Conservation (phyloP, 1,284 basidiomycete genomes). For the Sporisorium reilianum region DNA sequence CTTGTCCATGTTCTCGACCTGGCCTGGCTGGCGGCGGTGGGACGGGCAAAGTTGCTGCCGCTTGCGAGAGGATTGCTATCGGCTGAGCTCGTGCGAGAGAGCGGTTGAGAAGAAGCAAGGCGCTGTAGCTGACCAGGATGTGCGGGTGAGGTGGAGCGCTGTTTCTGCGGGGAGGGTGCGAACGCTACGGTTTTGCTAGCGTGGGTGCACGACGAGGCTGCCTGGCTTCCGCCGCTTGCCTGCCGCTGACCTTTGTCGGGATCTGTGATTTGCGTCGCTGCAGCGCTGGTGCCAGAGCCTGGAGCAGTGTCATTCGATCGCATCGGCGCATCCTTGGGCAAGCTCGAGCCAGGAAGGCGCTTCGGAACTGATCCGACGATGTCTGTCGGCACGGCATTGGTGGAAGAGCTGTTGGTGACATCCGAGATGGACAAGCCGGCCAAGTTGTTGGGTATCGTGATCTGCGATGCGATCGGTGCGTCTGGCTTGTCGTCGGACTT, state of each 20-base stretch:
- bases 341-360: conserved; percentile 36
- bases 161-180: conserved; percentile 63
- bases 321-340: conserved; percentile 9
- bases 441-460: conserved; percentile 11
- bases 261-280: not conserved
- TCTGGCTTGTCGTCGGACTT: not conserved
- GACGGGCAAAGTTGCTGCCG: conserved; percentile 45
- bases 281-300: not conserved
- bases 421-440: conserved; percentile 9
- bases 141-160: conserved; percentile 28
- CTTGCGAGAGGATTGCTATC: conserved; percentile 8
- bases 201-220: conserved; percentile 10
- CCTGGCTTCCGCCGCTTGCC: conserved; percentile 19
- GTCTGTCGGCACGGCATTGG: conserved; percentile 2
- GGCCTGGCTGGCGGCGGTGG: conserved; percentile 55
- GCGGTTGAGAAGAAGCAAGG: conserved; percentile 9
- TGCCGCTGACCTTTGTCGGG: conserved; percentile 12
- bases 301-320: not conserved
- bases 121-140: conserved; percentile 1
- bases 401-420: not conserved
- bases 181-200: conserved; percentile 56
- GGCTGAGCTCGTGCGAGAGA: conserved; percentile 21
- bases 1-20: conserved; percentile 33
- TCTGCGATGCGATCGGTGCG: conserved; percentile 9
- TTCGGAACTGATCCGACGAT: conserved; percentile 16